Evolutionary conservation across 768 basidiomycete genomes (phyloP), one percentile per base, ranked within the genome.

Genomic region (Leccinum disarticulatum): DNA sequence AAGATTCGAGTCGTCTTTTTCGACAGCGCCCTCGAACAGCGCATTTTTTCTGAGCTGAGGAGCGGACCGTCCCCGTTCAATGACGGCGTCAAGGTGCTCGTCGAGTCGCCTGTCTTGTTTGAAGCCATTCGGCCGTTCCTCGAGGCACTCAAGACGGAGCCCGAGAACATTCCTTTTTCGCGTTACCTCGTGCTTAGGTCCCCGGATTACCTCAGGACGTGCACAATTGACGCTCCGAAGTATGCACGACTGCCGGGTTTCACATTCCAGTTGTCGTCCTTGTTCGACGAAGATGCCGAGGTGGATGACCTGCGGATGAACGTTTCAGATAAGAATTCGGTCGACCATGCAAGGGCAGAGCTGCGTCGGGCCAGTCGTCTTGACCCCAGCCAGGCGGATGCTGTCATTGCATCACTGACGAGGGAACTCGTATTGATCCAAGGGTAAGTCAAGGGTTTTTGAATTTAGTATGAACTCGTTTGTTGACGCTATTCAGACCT

Each of bases 301-400:
- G 71, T 79, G 5, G 66, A 65, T 7, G 76, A 79, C 51, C 61
- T 84, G 14, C 73, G 69, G 47, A 71, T 87, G 50, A 68, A 73
- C 52, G 77, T 78, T 0, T 69, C 73, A 1, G 78, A 83, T 55
- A 71, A 67, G 8, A 61, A 56, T 10, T 84, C 85, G 0, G 67
- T 87, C n/a, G 76, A 66, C 4, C 59, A 58, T n/a, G 87, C 83
- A 0, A 79, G 83, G 6, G 60, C 69, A 22, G 75, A 77, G 46
- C 69, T 91, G n/a, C 72, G 61, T 46, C 59, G 65, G 17, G 70
- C 73, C 4, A 90, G 86, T 65, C 74, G 80, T 6, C 76, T 93
- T 30, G 91, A 93, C 62, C 76, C 81, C 0, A 88, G 87, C 69
- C 91, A 93, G 67, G 85, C 80, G 0, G 85, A 89, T 56, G 86